These are phyloP conservation scores for Cyphellophora europaea DNA, from an alignment of 2,329 filamentous ascomycete species.

Conservation along the genomic window DNA sequence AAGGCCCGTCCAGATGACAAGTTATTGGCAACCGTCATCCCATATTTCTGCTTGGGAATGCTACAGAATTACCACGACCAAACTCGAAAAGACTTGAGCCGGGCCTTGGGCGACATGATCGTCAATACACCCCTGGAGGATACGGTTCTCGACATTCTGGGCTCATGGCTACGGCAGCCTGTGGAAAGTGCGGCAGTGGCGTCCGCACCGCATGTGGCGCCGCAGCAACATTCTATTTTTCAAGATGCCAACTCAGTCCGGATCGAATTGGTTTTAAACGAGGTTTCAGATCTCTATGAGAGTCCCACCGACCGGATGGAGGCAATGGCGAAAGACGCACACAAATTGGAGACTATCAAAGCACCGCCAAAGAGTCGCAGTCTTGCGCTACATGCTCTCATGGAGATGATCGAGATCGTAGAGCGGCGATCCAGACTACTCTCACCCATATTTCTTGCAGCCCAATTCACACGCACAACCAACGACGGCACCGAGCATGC, in stretches of 20 bases:
- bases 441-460: conserved; percentile 68
- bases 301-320: conserved; percentile 51
- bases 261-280: conserved; percentile 44
- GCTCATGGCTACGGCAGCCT: conserved; percentile 58
- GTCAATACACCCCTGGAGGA: conserved; percentile 64
- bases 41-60: conserved; percentile 79
- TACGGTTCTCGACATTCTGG: conserved; percentile 59
- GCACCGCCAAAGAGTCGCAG: conserved; percentile 47
- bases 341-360: conserved; percentile 6
- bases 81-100: conserved; percentile 75
- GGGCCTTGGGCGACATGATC: conserved; percentile 65
- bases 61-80: conserved; percentile 77
- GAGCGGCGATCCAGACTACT: conserved; percentile 79
- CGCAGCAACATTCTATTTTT: conserved; percentile 56
- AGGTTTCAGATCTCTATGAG: conserved; percentile 44
- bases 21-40: conserved; percentile 63
- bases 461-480: conserved; percentile 8
- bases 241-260: conserved; percentile 68
- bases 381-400: conserved; percentile 72
- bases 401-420: conserved; percentile 62
- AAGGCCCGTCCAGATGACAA: conserved; percentile 47
- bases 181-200: not conserved
- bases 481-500: not conserved
- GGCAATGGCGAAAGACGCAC: conserved; percentile 47
- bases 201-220: not conserved